Percentiles rank a stretch among this genome's conserved stretches.
Conservation (phyloP, 495 filamentous ascomycete species). For the Astrocystis sublimbata region DNA sequence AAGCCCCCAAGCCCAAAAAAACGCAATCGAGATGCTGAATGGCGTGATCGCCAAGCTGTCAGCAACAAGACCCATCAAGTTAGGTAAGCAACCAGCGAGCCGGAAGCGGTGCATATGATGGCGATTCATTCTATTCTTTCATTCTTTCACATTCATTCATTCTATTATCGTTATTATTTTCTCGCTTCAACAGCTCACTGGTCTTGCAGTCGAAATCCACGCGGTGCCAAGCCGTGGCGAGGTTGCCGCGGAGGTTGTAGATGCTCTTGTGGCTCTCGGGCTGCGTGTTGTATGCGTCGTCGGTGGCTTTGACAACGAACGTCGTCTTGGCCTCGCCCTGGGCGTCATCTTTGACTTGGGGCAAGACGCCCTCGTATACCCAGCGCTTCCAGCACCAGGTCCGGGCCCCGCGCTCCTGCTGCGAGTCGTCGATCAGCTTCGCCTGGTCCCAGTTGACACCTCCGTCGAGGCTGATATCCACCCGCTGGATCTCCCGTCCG, state of each 20-base stretch:
- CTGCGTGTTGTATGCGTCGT: constrained; percentile 60
- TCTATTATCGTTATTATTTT: constrained; percentile 2
- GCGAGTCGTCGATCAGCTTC: constrained; percentile 46
- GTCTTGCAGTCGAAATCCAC: constrained; percentile 33
- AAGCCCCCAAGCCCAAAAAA: not conserved
- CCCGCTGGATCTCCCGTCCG: constrained; percentile 54
- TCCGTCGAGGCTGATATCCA: constrained; percentile 58
- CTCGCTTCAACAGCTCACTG: not conserved
- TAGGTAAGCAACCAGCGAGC: too few relatives aligned
- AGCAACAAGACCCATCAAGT: too few relatives aligned
- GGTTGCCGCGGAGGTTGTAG: constrained; percentile 57
- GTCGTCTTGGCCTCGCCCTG: constrained; percentile 41
- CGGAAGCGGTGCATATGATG: too few relatives aligned
- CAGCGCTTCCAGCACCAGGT: constrained; percentile 60
- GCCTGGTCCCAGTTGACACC: constrained; percentile 57
- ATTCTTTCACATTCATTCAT: not conserved
- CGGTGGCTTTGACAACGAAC: constrained; percentile 58
- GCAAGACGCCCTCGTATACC: constrained; percentile 48
- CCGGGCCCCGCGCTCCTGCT: constrained; percentile 31
- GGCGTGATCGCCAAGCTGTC: not conserved
- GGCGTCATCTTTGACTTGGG: constrained; percentile 44
- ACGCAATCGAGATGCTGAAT: not conserved
- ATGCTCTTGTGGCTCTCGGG: constrained; percentile 52
- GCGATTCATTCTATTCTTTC: too few relatives aligned
- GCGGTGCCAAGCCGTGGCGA: constrained; percentile 59